These are phyloP conservation scores for Sugiyamaella xylanicola DNA, from an alignment of 1,139 yeast species.

Conservation along the genomic window DNA sequence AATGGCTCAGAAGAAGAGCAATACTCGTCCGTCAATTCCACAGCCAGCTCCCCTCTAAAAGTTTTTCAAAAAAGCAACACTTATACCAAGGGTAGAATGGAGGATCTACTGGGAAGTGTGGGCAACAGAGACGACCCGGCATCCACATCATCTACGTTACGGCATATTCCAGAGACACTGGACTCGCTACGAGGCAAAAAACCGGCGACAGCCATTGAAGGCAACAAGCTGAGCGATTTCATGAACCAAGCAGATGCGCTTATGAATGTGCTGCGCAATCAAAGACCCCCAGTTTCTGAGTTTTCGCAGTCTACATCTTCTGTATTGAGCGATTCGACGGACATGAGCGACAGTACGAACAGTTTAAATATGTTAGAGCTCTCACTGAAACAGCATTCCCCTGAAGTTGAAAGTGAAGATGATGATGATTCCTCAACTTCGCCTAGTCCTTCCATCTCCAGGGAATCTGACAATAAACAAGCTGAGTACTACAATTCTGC, in stretches of 20 bases:
- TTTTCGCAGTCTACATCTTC: slow-evolving; percentile 22
- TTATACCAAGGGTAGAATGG: slow-evolving; percentile 34
- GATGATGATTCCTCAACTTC: slow-evolving; percentile 3
- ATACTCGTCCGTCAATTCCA: slow-evolving; percentile 11
- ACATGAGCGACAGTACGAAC: slow-evolving; percentile 18
- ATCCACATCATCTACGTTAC: slow-evolving; percentile 15
- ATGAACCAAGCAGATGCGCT: slow-evolving; percentile 29
- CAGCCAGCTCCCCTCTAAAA: slow-evolving; percentile 31
- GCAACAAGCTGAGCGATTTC: slow-evolving; percentile 22
- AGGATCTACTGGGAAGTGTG: slow-evolving; percentile 31
- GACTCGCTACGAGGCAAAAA: slow-evolving; percentile 4
- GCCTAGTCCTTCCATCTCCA: too few relatives aligned
- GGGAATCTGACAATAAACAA: slow-evolving; percentile 4
- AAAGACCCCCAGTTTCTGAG: slow-evolving; percentile 13
- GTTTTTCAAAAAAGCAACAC: slow-evolving; percentile 36
- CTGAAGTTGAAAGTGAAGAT: slow-evolving; percentile 18
- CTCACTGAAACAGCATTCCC: slow-evolving; percentile 17
- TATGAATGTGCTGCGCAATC: slow-evolving; percentile 21
- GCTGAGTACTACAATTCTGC: slow-evolving; percentile 23
- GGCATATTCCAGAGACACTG: slow-evolving; percentile 6
- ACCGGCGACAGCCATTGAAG: slow-evolving; percentile 10
- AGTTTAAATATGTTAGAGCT: slow-evolving; percentile 17
- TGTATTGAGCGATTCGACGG: slow-evolving; percentile 12
- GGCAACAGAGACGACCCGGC: slow-evolving; percentile 22
- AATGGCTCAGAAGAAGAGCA: too few relatives aligned